A percentile compares a stretch with the other conserved stretches of the same genome.
Evolutionary conservation across 192 early-diverging fungal genomes (phyloP).

Genomic region (Mortierella alpina): DNA sequence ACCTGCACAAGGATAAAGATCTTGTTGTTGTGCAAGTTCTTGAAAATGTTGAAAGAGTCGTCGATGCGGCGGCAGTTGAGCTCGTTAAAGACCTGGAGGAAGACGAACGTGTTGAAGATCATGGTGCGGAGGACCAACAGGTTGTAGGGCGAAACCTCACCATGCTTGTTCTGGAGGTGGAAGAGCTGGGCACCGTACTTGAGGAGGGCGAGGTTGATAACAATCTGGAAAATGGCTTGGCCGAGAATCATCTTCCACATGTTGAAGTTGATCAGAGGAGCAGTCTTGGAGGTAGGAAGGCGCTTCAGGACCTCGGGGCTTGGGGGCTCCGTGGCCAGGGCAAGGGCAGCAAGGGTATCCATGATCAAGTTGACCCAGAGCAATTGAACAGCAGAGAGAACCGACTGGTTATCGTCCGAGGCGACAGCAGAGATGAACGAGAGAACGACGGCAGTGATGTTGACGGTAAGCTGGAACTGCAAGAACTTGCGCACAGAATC

Average conservation of each 20-base stretch:
- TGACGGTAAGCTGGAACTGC: slow-evolving; percentile 86
- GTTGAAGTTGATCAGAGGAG: slow-evolving; percentile 82
- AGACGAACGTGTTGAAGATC: slow-evolving; percentile 94
- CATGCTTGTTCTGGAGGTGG: slow-evolving; percentile 53
- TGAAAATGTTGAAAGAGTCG: slow-evolving; percentile 86
- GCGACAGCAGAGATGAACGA: slow-evolving; percentile 74
- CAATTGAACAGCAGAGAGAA: slow-evolving; percentile 89
- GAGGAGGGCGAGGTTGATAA: slow-evolving; percentile 72
- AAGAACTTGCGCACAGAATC: slow-evolving; percentile 87
- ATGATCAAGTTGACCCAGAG: slow-evolving; percentile 96
- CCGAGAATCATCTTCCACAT: slow-evolving; percentile 95
- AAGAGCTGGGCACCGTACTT: slow-evolving; percentile 69
- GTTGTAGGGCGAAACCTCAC: slow-evolving; percentile 34
- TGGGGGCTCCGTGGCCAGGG: slow-evolving; percentile 91
- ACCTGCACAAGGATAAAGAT: slow-evolving; percentile 84
- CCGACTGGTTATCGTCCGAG: slow-evolving; percentile 73
- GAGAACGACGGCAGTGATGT: slow-evolving; percentile 79
- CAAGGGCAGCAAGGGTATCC: slow-evolving; percentile 91
- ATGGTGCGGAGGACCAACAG: slow-evolving; percentile 70
- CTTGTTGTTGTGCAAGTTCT: slow-evolving; percentile 79
- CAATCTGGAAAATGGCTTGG: slow-evolving; percentile 90
- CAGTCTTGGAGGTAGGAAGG: slow-evolving; percentile 77
- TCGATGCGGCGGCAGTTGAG: slow-evolving; percentile 89
- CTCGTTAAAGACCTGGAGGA: slow-evolving; percentile 94
- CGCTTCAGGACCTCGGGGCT: slow-evolving; percentile 84